Evolutionary conservation across 2,329 filamentous ascomycete species (phyloP).

Genomic region (Fusarium sp.): DNA sequence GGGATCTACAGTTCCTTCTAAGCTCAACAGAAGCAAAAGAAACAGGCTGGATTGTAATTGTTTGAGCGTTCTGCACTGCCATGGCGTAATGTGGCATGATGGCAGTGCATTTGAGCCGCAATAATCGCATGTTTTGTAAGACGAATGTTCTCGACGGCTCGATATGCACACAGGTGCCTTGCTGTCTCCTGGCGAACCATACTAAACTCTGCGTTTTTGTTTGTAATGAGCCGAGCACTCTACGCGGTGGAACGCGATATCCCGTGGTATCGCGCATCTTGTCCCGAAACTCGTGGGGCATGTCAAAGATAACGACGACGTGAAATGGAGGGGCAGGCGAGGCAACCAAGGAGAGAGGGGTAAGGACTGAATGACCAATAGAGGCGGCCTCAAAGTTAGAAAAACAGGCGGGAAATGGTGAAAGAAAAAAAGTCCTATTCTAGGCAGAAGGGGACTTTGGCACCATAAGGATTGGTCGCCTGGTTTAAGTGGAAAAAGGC

Average conservation of each 20-base stretch:
- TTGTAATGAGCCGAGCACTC: background rate
- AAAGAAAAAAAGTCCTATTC: constrained; percentile 33
- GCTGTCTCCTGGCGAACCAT: constrained; percentile 18
- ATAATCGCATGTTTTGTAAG: constrained; percentile 15
- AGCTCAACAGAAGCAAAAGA: background rate
- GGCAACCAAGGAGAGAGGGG: constrained; percentile 29
- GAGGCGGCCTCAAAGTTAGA: constrained; percentile 21
- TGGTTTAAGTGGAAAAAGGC: constrained; percentile 22
- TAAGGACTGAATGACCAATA: constrained; percentile 11
- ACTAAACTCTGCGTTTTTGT: background rate
- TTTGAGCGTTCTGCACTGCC: constrained; percentile 6
- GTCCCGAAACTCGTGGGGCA: constrained; percentile 13
- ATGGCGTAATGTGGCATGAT: constrained; percentile 20
- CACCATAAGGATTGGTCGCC: constrained; percentile 25
- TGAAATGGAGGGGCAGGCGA: constrained; percentile 25
- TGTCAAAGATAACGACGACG: constrained; percentile 12
- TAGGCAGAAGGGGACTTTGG: constrained; percentile 36
- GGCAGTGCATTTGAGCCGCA: constrained; percentile 20
- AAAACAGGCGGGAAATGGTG: constrained; percentile 21
- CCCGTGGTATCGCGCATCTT: constrained; percentile 32
- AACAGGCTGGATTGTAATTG: background rate
- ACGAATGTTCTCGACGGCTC: background rate
- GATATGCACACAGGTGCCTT: constrained; percentile 19
- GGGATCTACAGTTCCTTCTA: background rate
- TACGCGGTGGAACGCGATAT: constrained; percentile 34